Base-by-base conservation (phyloP, 2,329 filamentous ascomycete genomes). In the Aureobasidium melanogenum region DNA sequence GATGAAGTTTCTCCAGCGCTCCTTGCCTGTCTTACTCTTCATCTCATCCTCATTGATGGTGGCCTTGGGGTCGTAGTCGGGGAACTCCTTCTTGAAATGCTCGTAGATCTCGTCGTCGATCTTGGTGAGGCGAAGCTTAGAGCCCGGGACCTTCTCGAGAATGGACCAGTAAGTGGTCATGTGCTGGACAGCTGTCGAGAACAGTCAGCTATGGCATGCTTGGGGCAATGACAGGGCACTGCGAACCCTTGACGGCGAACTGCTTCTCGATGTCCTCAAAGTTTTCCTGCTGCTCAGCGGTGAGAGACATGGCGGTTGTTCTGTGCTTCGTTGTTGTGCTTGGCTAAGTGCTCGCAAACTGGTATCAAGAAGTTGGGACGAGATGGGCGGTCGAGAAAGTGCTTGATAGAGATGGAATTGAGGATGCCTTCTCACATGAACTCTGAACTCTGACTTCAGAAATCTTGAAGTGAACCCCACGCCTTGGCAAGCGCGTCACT, bases 121-220 rank as follows among this genome's bases (percentile, higher is more conserved):
- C 79, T 93, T 94, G 64, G 94, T 99, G 65, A 99, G 84, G 64
- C 91, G 89, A 63, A 99, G 81, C 65, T 86, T 80, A n/a, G 91
- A 96, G 67, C 93, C 94, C 68, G 85, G 89, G 67, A 96, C 84
- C 73, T 88, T 91, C 76, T 97, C 88, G 69, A 99, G 88, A 72
- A 99, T 93, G 57, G 87, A 82, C 93, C 93, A 99, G 82, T 99
- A 97, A 52, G 93, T 97, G 71, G 90, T 84, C 83, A 99, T 90
- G 76, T 99, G 94, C 76, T 96, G 89, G 39, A 97, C 94, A 56
- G 88, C 92, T 82, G 61, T 51, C 24, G 6, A 24, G 12, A 5
- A 19, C n/a, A 14, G 30, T n/a, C 43, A 58, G 41, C 22, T 28
- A 48, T 38, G 28, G 41, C 30, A 58, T 39, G 19, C 39, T 28